These are phyloP conservation scores for Medicago lupulina DNA, from an alignment of 306 rosid species.

Conservation along the genomic window DNA sequence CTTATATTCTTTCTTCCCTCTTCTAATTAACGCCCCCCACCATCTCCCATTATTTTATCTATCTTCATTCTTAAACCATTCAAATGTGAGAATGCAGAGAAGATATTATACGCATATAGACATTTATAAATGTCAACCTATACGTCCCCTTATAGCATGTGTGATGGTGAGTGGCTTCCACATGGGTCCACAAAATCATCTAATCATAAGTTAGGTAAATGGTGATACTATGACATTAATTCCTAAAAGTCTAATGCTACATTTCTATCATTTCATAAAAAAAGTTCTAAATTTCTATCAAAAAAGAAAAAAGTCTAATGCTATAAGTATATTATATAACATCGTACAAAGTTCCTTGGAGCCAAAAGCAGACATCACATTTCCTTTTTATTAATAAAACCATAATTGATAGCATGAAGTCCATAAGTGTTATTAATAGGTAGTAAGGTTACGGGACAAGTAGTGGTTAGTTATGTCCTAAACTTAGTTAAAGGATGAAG, in stretches of 20 bases:
- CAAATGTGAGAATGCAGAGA: constrained; percentile 30
- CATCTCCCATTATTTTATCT: constrained; percentile 22
- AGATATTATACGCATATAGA: too few relatives aligned
- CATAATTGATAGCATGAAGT: constrained; percentile 35
- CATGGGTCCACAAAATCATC: constrained; percentile 54
- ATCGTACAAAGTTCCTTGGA: constrained; percentile 29
- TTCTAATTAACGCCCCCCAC: not conserved
- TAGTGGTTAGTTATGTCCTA: constrained; percentile 38
- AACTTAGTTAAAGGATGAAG: constrained; percentile 21
- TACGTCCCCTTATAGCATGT: constrained; percentile 32
- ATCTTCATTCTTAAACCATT: constrained; percentile 4
- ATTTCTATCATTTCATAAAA: not conserved
- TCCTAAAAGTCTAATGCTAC: constrained; percentile 30
- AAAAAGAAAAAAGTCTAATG: not conserved
- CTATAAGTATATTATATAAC: constrained; percentile 2
- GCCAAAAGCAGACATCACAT: constrained; percentile 31
- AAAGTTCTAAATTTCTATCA: not conserved
- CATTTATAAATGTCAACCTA: not conserved
- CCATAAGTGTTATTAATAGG: constrained; percentile 35
- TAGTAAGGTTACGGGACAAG: constrained; percentile 35
- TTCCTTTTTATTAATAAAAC: constrained; percentile 14
- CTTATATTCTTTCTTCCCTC: not conserved
- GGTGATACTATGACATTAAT: constrained; percentile 28
- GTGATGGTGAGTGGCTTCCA: constrained; percentile 45
- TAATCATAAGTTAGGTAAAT: constrained; percentile 43